Evolutionary conservation across 2,329 filamentous ascomycete species (phyloP), one percentile per base, ranked within the genome.

Genomic region (Hirsutella rhossiliensis): DNA sequence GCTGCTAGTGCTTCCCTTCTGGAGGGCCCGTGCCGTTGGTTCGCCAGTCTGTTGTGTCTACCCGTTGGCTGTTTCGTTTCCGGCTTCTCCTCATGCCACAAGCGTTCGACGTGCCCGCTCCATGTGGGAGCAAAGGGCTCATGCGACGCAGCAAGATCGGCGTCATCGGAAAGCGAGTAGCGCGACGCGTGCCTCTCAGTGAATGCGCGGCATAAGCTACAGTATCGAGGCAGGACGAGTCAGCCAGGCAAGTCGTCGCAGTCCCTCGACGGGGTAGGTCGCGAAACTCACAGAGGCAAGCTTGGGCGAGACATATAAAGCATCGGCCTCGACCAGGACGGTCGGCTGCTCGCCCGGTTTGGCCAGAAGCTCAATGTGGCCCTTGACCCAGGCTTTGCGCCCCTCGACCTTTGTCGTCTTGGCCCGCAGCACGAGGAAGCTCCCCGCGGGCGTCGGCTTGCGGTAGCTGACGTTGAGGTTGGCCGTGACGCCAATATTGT

Each of bases 331-430:
- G 8, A 84, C 87, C 47, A 96, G 62, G 40, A 89, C 73, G 15
- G 73, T 64, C 1, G 81, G 80, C 53, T 73, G 69, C 62, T 81
- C 74, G 9, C 78, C 77, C 30, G 52, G 67, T 68, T 72, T 46
- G 8, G 76, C 76, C 48, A 97, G 64, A 44, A 86, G 82, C 73
- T 95, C 88, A 54, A 97, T 81, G 53, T 78, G 76, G 1, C 87
- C 92, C 65, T 85, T 82, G 1, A 96, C 87, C 87, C 87, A 96
- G 12, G 88, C 90, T 69, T 97, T 97, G 49, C 92, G 75, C 1
- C 92, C 90, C 59, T 97, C 88, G 1, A 90, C 84, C 67, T 84
- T 89, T 11, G 77, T 81, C 18, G 89, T 95, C 59, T 79, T 76
- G 4, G 87, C 89, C 48, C 76, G 74, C 46, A 98, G 66, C 38